Evolutionary conservation across 768 basidiomycete species (phyloP).

Genomic region (Suillus sp.): DNA sequence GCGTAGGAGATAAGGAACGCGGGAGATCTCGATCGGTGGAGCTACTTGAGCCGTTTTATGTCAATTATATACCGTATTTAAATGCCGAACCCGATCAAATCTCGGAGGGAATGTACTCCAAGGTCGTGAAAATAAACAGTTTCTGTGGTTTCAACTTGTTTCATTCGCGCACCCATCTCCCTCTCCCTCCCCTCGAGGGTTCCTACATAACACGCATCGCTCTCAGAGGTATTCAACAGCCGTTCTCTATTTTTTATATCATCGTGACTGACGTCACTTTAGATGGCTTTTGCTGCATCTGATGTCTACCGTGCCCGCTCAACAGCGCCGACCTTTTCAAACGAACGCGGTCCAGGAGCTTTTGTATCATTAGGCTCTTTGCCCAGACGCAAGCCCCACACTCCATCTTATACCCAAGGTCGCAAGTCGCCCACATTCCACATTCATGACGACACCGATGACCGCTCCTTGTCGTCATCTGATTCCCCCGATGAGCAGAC

Average conservation of each 20-base stretch:
- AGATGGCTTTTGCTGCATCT: slow-evolving; percentile 21
- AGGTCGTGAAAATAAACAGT: slow-evolving; percentile 2
- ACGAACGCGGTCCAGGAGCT: slow-evolving; percentile 47
- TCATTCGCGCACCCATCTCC: neutral
- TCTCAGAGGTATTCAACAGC: neutral
- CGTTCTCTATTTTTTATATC: too few relatives aligned
- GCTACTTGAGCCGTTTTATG: slow-evolving; percentile 21
- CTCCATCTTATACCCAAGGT: slow-evolving; percentile 15
- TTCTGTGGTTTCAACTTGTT: neutral
- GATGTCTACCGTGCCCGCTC: slow-evolving; percentile 17
- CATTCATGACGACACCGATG: slow-evolving; percentile 30
- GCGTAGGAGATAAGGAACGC: slow-evolving; percentile 21
- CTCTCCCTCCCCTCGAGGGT: neutral
- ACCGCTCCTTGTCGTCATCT: slow-evolving; percentile 12
- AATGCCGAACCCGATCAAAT: slow-evolving; percentile 12
- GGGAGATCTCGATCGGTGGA: slow-evolving; percentile 21
- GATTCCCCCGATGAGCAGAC: slow-evolving; percentile 22
- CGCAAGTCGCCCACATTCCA: slow-evolving; percentile 23
- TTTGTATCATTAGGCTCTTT: slow-evolving; percentile 50
- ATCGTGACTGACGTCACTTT: slow-evolving; percentile 13
- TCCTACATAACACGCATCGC: neutral
- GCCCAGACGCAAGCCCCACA: slow-evolving; percentile 39
- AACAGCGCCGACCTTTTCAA: slow-evolving; percentile 32
- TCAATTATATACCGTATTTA: neutral
- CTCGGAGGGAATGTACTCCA: slow-evolving; percentile 1